These are phyloP conservation scores for Xanthoconium stramineum DNA, from an alignment of 768 basidiomycete genomes.

Conservation along the genomic window DNA sequence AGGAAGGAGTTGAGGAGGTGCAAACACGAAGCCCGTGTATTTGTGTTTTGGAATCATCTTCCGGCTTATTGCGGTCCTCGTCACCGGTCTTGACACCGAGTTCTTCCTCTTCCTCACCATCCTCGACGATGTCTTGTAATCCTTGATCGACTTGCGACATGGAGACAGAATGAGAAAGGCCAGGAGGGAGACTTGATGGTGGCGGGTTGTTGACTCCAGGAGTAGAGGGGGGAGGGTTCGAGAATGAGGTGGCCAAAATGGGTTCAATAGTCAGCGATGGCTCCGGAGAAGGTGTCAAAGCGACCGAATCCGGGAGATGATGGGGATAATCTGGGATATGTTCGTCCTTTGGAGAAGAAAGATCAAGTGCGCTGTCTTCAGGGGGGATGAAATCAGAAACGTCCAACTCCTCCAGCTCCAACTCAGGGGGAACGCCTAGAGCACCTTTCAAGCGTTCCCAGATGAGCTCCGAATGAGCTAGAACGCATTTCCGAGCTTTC, in stretches of 20 bases:
- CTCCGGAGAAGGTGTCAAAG: slow-evolving; percentile 16
- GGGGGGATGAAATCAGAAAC: not conserved
- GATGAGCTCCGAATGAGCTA: slow-evolving; percentile 75
- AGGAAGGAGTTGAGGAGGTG: slow-evolving; percentile 38
- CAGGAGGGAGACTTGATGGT: slow-evolving; percentile 36
- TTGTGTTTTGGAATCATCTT: slow-evolving; percentile 28
- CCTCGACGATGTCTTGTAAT: slow-evolving; percentile 54
- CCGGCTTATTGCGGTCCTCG: slow-evolving; percentile 19
- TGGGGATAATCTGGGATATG: not conserved
- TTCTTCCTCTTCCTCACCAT: slow-evolving; percentile 49
- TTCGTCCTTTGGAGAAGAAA: not conserved
- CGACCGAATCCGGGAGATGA: not conserved
- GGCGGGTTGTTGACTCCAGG: slow-evolving; percentile 31
- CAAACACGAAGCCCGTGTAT: slow-evolving; percentile 60
- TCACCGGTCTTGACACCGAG: slow-evolving; percentile 16
- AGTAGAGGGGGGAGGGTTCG: slow-evolving; percentile 14
- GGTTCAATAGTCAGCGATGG: slow-evolving; percentile 46
- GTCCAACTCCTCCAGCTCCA: slow-evolving; percentile 57
- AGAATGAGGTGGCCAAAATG: slow-evolving; percentile 39
- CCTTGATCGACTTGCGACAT: slow-evolving; percentile 29
- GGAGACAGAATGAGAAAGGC: slow-evolving; percentile 29
- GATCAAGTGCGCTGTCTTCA: not conserved
- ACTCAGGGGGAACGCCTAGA: slow-evolving; percentile 81
- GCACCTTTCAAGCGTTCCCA: slow-evolving; percentile 92
- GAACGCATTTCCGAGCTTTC: slow-evolving; percentile 70